Evolutionary conservation across 2,329 filamentous ascomycete species (phyloP), one percentile per base, ranked within the genome.

Genomic region (Aurifilum marmelostoma): DNA sequence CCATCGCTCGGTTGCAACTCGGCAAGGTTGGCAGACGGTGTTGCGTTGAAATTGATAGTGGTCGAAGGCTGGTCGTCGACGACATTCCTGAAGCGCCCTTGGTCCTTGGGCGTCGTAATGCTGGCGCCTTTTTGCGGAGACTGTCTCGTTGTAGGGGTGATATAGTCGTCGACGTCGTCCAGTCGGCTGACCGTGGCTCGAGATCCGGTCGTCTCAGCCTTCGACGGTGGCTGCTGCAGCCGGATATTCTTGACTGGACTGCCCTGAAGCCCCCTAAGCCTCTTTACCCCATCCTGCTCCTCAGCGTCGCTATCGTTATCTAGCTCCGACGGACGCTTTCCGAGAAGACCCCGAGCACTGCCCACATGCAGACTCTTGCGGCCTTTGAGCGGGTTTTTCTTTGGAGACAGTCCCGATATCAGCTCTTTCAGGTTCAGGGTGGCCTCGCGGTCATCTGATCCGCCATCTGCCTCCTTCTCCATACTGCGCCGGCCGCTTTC

Each of bases 281-380:
- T 84, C 79, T 94, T 93, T 67, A 90, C 80, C 18, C 88, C 86
- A 71, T 87, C 87, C 39, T 82, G 81, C 54, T 89, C 87, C 65
- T 87, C 85, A 9, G 83, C 84, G 5, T 88, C 87, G 1, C 89
- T 89, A 12, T 88, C 87, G 3, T 86, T 82, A 71, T 93, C 91
- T 63, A 94, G 83, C 77, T 94, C 92, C 18, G 81, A 81, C 0
- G 92, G 92, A 62, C 92, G 85, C 78, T 94, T 94, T 8, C 92
- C 92, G 6, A 94, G 82, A 27, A 94, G 79, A 0, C 92, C 92
- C 71, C 83, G 88, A 18, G 91, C 92, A 73, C 91, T 91, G 54
- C 92, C 92, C 27, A 93, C 88, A 72, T 92, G 89, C 63, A 94
- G 82, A 75, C 92, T 94, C 80, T 94, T 94, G 54, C 92, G 88